phyloP scores from a whole-genome alignment of 805 yeast genomes.

The Tetrapisispora taiwanensis region DNA sequence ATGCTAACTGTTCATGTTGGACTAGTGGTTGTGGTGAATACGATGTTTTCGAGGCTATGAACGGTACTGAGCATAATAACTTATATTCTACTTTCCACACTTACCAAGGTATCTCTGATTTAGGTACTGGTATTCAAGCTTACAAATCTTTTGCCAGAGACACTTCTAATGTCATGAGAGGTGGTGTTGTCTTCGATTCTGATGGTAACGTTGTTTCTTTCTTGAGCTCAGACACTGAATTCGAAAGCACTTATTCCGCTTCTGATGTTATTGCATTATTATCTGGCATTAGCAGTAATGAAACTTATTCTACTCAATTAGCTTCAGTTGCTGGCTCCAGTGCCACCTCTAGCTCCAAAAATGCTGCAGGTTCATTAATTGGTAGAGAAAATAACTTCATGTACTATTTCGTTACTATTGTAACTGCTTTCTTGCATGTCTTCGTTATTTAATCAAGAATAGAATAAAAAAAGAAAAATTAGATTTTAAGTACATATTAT shows the following conservation, averaged over 20 bases:
- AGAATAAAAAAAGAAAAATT: no score
- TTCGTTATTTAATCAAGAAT: slow-evolving; percentile 10
- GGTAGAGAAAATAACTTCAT: slow-evolving; percentile 14
- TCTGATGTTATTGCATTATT: slow-evolving; percentile 39
- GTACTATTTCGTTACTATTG: slow-evolving; percentile 19
- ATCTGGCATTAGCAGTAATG: neutral
- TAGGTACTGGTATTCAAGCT: slow-evolving; percentile 49
- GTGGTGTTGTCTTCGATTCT: slow-evolving; percentile 61
- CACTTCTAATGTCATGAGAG: slow-evolving; percentile 41
- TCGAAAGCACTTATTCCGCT: slow-evolving; percentile 37
- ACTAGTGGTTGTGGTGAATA: slow-evolving; percentile 70
- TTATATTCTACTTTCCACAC: slow-evolving; percentile 64
- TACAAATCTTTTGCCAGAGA: slow-evolving; percentile 48
- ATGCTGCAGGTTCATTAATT: slow-evolving; percentile 11
- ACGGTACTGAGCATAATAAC: slow-evolving; percentile 44
- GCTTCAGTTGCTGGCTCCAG: slow-evolving; percentile 30
- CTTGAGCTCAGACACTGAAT: slow-evolving; percentile 41
- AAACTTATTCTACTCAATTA: slow-evolving; percentile 22
- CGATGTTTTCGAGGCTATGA: slow-evolving; percentile 67
- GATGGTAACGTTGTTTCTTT: slow-evolving; percentile 52
- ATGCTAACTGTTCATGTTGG: slow-evolving; percentile 66
- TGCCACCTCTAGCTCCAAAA: slow-evolving; percentile 20
- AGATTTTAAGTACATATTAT: neutral
- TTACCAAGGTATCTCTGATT: slow-evolving; percentile 52
- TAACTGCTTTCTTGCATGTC: slow-evolving; percentile 18